Base-by-base conservation (phyloP, 257 asterid species). In the Datura wrightii region DNA sequence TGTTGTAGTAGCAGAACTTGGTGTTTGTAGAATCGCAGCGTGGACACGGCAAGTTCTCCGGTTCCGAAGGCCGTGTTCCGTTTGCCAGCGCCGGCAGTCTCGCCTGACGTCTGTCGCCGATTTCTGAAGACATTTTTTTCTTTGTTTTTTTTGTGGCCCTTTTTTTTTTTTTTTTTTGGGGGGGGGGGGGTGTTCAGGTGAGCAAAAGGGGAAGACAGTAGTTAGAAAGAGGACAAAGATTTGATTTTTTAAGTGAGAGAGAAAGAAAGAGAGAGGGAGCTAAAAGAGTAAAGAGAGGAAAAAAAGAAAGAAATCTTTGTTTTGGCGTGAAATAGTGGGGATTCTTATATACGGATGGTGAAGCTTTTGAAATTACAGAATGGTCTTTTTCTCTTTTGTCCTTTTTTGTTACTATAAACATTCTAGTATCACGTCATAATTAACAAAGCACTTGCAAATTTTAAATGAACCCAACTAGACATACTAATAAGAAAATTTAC, bases 1-100 rank as follows among this genome's bases (percentile, higher is more conserved):
- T 91, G 91, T 91, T 91, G 93, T 91, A 91, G 79, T 91, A 91
- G 62, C 94, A 91, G 83, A 91, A 91, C 85, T 91, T 91, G 6
- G 94, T 91, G 89, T 89, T 86, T 36, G 88, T 85, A 3, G 94
- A 91, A 39, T 91, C 90, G 55, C 94, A 91, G 65, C 94, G 94
- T 10, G 94, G 94, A 80, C 94, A 91, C 5, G 92, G 89, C 44
- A 89, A 87, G 50, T 85, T 89, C 34, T 89, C 90, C 0, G 85
- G 89, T 80, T 89, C 91, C 3, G 86, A 54, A 6, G 92, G 88
- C n/a, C 81, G 74, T 24, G 87, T 56, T 79, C 70, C 78, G 62
- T 83, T 63, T 10, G 85, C 79, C 24, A 79, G 46, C 67, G 54
- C 62, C 46, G 82, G 62, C 8, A 76, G 82, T 31, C 88, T 84